Evolutionary conservation across 106 monocot genomes (phyloP), one percentile per base, ranked within the genome.

Genomic region (Alisma plantagoaquatica): DNA sequence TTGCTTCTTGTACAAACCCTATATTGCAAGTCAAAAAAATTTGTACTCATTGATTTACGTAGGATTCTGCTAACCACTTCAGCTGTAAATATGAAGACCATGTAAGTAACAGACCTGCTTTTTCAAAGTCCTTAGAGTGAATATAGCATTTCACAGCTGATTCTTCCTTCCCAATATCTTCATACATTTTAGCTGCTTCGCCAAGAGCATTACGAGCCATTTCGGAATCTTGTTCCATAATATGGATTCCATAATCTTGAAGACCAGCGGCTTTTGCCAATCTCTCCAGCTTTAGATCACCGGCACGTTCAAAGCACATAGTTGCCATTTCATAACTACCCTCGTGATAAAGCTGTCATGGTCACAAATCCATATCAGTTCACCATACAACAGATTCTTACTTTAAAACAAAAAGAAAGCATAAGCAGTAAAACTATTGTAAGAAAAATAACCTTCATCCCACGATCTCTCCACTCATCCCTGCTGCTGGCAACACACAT

Each of bases 251-350:
- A 41, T 29, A 62, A 28, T 60, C 71, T 15, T 57, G 44, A 54
- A 86, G 86, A n/a, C 70, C 61, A 35, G 81, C 73, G 24, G 86
- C 86, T 42, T 53, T 53, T 16, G 81, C 74, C 74, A 66, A 77
- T 32, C 72, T 81, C 27, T 75, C 71, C 27, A 53, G 61, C 17
- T 58, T 63, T 0, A 3, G 31, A 56, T 87, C 81, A 31, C 72
- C 77, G 43, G 63, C 74, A 9, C 68, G 59, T 55, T 75, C 81
- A 75, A 87, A 87, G 62, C 86, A 81, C 65, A 81, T 58, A 1
- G 69, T 64, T 7, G 77, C 81, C 71, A 77, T 75, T 57, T 87
- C 81, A 77, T 60, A 81, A 27, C 74, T 70, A 3, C 27, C 63
- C 26, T 77, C 74, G 41, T 64, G 71, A 23, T 72, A 81, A 24